These are phyloP conservation scores for Trichoderma koningiopsis DNA, from an alignment of 2,329 filamentous ascomycete species.

Conservation along the genomic window DNA sequence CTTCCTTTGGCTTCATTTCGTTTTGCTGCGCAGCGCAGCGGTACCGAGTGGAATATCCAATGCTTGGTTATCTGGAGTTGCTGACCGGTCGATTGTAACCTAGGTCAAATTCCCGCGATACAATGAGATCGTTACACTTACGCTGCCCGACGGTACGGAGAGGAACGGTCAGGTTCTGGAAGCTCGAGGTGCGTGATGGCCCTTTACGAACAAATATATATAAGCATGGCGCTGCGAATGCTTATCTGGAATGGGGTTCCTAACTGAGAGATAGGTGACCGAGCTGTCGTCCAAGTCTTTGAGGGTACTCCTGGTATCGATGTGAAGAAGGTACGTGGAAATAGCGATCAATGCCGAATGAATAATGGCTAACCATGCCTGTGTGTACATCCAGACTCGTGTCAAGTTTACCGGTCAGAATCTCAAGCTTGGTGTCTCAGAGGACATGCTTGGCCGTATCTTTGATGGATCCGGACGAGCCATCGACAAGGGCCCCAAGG, in stretches of 20 bases:
- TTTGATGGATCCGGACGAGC: constrained; percentile 97
- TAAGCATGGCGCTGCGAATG: constrained; percentile 7
- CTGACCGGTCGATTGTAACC: constrained; percentile 33
- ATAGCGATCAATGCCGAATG: constrained; percentile 9
- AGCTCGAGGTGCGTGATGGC: constrained; percentile 73
- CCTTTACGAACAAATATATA: neutral
- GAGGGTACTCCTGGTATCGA: constrained; percentile 97
- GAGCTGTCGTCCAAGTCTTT: constrained; percentile 97
- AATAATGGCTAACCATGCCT: constrained; percentile 33
- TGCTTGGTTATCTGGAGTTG: constrained; percentile 6
- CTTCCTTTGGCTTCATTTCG: neutral
- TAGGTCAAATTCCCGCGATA: constrained; percentile 97
- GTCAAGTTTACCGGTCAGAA: constrained; percentile 97
- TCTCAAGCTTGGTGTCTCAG: constrained; percentile 97
- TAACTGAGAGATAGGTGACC: constrained; percentile 64
- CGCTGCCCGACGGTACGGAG: constrained; percentile 91
- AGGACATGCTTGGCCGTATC: constrained; percentile 99
- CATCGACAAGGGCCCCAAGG: constrained; percentile 98
- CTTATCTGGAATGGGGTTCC: constrained; percentile 20
- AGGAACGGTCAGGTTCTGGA: constrained; percentile 95
- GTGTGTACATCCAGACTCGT: constrained; percentile 66
- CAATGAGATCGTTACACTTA: constrained; percentile 97
- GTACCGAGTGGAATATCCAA: constrained; percentile 21
- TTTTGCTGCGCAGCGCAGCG: neutral
- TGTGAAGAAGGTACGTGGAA: constrained; percentile 83